Conservation (phyloP, 2,329 filamentous ascomycete genomes). For the Fusarium citri region DNA sequence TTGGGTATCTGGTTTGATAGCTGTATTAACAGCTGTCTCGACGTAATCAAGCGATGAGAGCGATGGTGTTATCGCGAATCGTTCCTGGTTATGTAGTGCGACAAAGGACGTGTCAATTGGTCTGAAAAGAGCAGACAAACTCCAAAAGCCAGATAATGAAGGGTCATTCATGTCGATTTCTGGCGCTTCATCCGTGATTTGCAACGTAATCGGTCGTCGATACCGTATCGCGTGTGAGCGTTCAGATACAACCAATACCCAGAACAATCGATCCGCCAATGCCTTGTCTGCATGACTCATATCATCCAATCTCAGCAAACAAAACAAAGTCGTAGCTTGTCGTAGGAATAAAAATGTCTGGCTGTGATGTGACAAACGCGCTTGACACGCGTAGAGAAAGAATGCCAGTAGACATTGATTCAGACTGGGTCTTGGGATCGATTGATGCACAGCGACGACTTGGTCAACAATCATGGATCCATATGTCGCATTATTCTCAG, state of each 20-base stretch:
- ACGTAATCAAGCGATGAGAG: slow-evolving; percentile 51
- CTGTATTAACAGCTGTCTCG: slow-evolving; percentile 53
- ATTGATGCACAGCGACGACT: slow-evolving; percentile 51
- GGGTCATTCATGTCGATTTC: slow-evolving; percentile 47
- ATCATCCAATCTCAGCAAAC: slow-evolving; percentile 49
- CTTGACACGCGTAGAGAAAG: slow-evolving; percentile 59
- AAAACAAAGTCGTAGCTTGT: slow-evolving; percentile 57
- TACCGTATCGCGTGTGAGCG: slow-evolving; percentile 59
- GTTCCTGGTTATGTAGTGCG: slow-evolving; percentile 55
- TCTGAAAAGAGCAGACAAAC: slow-evolving; percentile 55
- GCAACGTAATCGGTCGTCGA: slow-evolving; percentile 57
- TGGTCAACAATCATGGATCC: slow-evolving; percentile 55
- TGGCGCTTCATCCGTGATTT: slow-evolving; percentile 54
- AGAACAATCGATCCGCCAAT: slow-evolving; percentile 55
- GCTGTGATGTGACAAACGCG: slow-evolving; percentile 56
- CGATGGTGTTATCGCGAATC: slow-evolving; percentile 48
- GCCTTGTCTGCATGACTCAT: slow-evolving; percentile 39
- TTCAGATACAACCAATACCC: slow-evolving; percentile 59
- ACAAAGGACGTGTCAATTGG: slow-evolving; percentile 58
- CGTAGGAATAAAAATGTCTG: slow-evolving; percentile 58
- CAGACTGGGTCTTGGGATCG: slow-evolving; percentile 51
- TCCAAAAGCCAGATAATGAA: slow-evolving; percentile 54
- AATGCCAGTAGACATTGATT: slow-evolving; percentile 57
- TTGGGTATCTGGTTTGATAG: slow-evolving; percentile 48
- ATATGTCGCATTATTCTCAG: slow-evolving; percentile 53